Conservation (phyloP, 345 rosid genomes). For the Gossypium raimondii region DNA sequence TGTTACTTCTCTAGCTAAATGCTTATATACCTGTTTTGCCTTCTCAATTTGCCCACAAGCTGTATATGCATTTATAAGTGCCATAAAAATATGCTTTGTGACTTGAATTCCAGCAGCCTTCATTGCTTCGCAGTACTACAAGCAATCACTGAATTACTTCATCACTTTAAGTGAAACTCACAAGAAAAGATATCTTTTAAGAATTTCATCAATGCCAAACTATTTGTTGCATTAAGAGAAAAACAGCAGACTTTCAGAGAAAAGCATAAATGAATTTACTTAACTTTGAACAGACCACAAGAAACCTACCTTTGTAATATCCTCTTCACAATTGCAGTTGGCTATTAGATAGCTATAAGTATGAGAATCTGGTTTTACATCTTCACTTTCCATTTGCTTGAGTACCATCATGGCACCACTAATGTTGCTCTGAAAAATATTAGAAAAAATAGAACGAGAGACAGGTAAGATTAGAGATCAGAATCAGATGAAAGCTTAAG, state of each 20-base stretch:
- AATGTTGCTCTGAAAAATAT: conserved; percentile 50
- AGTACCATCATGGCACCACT: conserved; percentile 45
- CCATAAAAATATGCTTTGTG: conserved; percentile 62
- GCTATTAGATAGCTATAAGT: conserved; percentile 65
- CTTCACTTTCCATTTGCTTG: conserved; percentile 63
- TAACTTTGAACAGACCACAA: conserved; percentile 2
- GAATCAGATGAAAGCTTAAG: background rate
- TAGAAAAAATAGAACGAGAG: conserved; percentile 13
- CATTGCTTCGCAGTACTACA: conserved; percentile 57
- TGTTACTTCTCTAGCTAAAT: background rate
- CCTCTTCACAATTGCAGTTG: conserved; percentile 48
- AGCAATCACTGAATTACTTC: conserved; percentile 15
- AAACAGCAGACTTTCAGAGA: background rate
- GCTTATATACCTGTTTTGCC: conserved; percentile 66
- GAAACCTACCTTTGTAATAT: conserved; percentile 56
- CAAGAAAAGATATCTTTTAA: background rate
- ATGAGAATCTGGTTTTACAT: conserved; percentile 66
- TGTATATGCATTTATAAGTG: conserved; percentile 72
- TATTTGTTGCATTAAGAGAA: background rate
- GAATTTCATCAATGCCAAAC: background rate
- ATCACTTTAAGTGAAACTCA: conserved; percentile 5
- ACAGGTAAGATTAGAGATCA: background rate
- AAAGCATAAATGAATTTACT: background rate
- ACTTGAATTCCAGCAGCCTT: conserved; percentile 33
- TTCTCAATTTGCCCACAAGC: conserved; percentile 67